A percentile compares a stretch with the other conserved stretches of the same genome.
Evolutionary conservation across 331 rosid species (phyloP).

Genomic region (Cydonia oblonga): DNA sequence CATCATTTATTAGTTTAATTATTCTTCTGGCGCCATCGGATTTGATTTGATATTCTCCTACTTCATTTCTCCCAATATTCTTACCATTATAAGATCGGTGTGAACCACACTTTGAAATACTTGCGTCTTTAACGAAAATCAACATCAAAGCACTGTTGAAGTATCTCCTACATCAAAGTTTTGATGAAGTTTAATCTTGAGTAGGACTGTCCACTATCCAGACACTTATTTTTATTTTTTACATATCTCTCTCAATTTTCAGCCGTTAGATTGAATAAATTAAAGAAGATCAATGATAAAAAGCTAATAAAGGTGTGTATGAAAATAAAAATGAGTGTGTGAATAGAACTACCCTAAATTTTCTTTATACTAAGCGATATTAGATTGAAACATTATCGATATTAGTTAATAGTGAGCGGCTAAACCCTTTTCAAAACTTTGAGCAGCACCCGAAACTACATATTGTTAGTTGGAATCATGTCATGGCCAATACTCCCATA

Average conservation of each 20-base stretch:
- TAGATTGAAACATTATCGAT: too few relatives aligned
- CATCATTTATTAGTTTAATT: conserved; percentile 4
- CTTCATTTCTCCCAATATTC: background rate
- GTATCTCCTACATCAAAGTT: background rate
- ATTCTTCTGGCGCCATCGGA: background rate
- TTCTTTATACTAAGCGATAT: too few relatives aligned
- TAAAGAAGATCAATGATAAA: too few relatives aligned
- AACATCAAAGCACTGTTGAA: background rate
- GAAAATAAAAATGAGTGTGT: too few relatives aligned
- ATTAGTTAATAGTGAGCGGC: too few relatives aligned
- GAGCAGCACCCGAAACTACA: background rate
- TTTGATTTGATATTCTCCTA: background rate
- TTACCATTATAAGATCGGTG: background rate
- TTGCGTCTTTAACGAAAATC: background rate
- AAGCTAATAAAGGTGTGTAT: too few relatives aligned
- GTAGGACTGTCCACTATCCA: too few relatives aligned
- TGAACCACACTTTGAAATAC: background rate
- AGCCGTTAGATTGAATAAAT: too few relatives aligned
- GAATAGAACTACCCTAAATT: too few relatives aligned
- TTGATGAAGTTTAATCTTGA: background rate
- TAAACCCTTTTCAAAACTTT: too few relatives aligned
- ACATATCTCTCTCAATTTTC: too few relatives aligned
- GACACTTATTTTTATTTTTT: too few relatives aligned
- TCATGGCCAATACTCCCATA: background rate
- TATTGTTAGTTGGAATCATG: background rate